These are phyloP conservation scores for Suhomyces guaymorum DNA, from an alignment of 1,139 yeast species.

Conservation along the genomic window DNA sequence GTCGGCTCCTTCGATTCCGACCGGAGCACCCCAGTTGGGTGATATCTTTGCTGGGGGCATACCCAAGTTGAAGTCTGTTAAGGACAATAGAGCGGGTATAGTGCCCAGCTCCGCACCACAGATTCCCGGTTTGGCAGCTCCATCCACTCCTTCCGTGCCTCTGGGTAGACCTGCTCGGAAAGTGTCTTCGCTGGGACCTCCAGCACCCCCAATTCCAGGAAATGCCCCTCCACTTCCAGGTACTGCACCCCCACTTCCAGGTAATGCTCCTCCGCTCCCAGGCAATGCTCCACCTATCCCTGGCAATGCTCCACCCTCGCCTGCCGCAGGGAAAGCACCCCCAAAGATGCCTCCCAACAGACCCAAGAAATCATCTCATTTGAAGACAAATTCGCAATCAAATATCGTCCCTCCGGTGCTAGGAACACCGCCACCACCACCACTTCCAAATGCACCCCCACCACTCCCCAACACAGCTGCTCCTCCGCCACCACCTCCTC, in stretches of 20 bases:
- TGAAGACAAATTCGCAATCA: constrained; percentile 22
- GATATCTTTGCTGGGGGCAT: constrained; percentile 85
- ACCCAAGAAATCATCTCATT: constrained; percentile 35
- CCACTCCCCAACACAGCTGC: constrained; percentile 22
- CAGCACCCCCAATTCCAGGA: constrained; percentile 12
- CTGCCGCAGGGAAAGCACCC: constrained; percentile 16
- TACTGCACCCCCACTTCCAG: constrained; percentile 18
- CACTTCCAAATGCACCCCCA: constrained; percentile 17
- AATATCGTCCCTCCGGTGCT: too few species aligned
- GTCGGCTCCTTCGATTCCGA: constrained; percentile 21
- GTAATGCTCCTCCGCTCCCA: too few species aligned
- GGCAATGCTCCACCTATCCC: constrained; percentile 24
- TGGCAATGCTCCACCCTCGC: constrained; percentile 28
- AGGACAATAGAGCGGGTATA: constrained; percentile 44
- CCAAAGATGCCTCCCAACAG: constrained; percentile 32
- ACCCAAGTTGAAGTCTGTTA: constrained; percentile 68
- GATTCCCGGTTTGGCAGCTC: constrained; percentile 21
- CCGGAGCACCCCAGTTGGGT: constrained; percentile 61
- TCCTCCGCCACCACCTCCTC: constrained; percentile 18
- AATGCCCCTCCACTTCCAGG: constrained; percentile 18
- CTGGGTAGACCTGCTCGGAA: constrained; percentile 18
- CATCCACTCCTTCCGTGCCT: constrained; percentile 7
- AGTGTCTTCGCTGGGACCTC: constrained; percentile 16
- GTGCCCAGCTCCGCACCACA: constrained; percentile 44
- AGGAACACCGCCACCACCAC: too few species aligned